Base-by-base conservation (phyloP, 2,329 filamentous ascomycete genomes). In the Phyllosticta ampelicida region DNA sequence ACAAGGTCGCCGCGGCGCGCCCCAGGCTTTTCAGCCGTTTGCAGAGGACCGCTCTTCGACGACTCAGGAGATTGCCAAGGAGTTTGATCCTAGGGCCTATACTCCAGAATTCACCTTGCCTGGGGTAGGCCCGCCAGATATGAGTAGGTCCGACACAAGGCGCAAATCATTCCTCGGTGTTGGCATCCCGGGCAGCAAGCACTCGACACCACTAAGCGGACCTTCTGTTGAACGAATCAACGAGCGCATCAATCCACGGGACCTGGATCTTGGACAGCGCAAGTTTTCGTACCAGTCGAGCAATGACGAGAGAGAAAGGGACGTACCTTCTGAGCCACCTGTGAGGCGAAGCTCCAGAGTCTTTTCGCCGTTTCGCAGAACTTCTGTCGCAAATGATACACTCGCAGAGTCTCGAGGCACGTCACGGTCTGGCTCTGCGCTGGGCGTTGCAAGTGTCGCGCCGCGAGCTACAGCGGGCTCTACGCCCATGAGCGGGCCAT, bases 61-160 rank as follows among this genome's bases (percentile, higher is more conserved):
- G 26, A 48, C 23, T 26, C 29, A 44, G 28, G 56, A 54, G 19
- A 54, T 58, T 52, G 52, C 36, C 56, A 51, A 44, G 52, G 56
- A 54, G 28, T 58, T 58, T 52, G 56, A 58, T 26, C 72, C 77
- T 13, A 73, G 73, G 30, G 67, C 73, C 1, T 73, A 74, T 18
- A 68, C 68, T 11, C 69, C 66, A n/a, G 74, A 77, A 52, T 73
- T 70, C 60, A 68, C 73, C 9, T 61, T 71, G 13, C 65, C 70
- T 9, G 70, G 70, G 2, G 69, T 72, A 18, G 73, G 67, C 5
- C 71, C 72, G 13, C 68, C 63, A 13, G 55, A 57, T 10, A 9
- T 11, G 48, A 51, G 21, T 36, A 53, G 1, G 18, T 58, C 23
- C 50, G 55, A 9, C 50, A 49, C 36, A n/a, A 58, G 49, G 51